phyloP scores from a whole-genome alignment of 2,329 filamentous ascomycete genomes.

The Ramularia endophylla region DNA sequence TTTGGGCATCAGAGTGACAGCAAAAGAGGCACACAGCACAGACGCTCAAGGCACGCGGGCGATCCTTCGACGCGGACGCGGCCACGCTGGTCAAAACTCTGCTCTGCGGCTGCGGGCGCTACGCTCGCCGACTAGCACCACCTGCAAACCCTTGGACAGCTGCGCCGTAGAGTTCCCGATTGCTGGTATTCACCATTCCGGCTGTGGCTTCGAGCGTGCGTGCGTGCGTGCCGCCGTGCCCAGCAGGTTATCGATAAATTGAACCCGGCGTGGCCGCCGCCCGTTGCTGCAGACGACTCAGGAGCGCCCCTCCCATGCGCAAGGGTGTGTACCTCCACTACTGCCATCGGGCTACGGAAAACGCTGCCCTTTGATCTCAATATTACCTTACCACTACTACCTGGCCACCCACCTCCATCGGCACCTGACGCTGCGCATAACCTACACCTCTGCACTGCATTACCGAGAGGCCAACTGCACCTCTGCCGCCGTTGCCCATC shows the following conservation, averaged over 20 bases:
- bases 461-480: slow-evolving; percentile 8
- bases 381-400: neutral
- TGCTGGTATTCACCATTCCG: neutral
- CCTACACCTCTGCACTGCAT: slow-evolving; percentile 5
- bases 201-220: neutral
- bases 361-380: neutral
- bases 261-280: neutral
- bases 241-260: neutral
- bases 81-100: neutral
- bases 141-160: neutral
- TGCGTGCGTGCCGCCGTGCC: neutral
- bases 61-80: neutral
- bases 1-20: neutral
- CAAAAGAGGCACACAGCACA: neutral
- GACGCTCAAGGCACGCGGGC: neutral
- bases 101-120: neutral
- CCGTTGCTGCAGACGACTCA: slow-evolving; percentile 1
- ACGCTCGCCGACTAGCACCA: neutral
- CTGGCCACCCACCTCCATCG: no score
- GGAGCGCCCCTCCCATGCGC: slow-evolving; percentile 1
- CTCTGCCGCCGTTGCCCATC: neutral
- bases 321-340: neutral
- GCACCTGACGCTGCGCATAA: neutral
- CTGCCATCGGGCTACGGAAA: neutral
- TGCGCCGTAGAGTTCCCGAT: slow-evolving; percentile 1